Base-by-base conservation (phyloP, 495 filamentous ascomycete species). In the Polyplosphaeria fusca region DNA sequence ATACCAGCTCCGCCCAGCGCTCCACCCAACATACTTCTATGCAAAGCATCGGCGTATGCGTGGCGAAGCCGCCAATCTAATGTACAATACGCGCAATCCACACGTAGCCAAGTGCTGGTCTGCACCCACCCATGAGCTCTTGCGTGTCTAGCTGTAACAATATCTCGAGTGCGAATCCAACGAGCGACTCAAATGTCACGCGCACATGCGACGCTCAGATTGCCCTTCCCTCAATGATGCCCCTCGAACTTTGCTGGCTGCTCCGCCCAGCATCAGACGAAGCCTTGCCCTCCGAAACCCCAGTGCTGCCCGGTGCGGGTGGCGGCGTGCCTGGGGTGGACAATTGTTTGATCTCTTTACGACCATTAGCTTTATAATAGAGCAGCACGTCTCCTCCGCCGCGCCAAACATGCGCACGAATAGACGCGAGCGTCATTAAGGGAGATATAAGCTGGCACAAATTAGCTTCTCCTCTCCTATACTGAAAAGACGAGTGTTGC, bases 391-490 rank as follows among this genome's bases (percentile, higher is more conserved):
- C 93, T 47, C 86, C 89, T 12, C 88, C 87, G 22, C 86, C 87
- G 58, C 93, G 88, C 93, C 94, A 98, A 41, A 97, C 76, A 64
- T 95, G 88, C 5, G 89, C 82, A 42, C 89, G 84, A 23, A 98
- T 82, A 0, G 91, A 96, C 19, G 89, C 89, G 7, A 98, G 79
- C 38, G 87, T 96, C 87, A 95, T 95, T 9, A 86, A 86, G 3
- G 80, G 77, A 14, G 79, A 74, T 20, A 88, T 74, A 39, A 40
- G 4, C 61, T 56, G 32, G 19, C 35, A 5, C 27, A n/a, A n/a
- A 47, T 19, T 43, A 40, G 45, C 14, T 35, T 32, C 16, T 35
- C n/a, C n/a, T 30, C 25, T 22, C 19, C 19, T 51, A 59, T 35
- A 50, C 32, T 41, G 47, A 16, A 16, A 45, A n/a, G 37, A 45